phyloP scores from a whole-genome alignment of 139 green algal species.

The Tetraselmis chui region DNA sequence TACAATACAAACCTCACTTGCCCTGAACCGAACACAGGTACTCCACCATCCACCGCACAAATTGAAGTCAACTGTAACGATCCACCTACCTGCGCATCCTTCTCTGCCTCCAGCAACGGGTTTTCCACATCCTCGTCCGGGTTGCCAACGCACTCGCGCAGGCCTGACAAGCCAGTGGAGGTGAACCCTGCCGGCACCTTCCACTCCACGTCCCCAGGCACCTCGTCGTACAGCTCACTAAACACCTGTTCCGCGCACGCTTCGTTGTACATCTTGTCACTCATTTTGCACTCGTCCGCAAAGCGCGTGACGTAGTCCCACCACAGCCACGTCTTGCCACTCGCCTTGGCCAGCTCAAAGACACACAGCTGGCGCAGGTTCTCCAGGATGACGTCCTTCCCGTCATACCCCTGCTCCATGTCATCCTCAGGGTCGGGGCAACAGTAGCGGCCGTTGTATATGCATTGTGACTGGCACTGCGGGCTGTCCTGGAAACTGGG shows the following conservation, averaged over 20 bases:
- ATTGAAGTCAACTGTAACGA: too few species aligned
- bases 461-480: constrained; percentile 78
- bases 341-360: constrained; percentile 49
- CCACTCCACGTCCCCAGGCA: constrained; percentile 6
- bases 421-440: constrained; percentile 66
- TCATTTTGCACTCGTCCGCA: constrained; percentile 61
- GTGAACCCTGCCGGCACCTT: neutral
- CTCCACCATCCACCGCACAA: too few species aligned
- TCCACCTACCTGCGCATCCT: constrained; percentile 55
- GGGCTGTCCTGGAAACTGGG: constrained; percentile 29
- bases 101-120: constrained; percentile 65
- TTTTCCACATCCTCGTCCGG: constrained; percentile 35
- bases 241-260: constrained; percentile 73
- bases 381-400: constrained; percentile 67
- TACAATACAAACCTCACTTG: too few species aligned
- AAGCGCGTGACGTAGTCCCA: constrained; percentile 83
- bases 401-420: constrained; percentile 49
- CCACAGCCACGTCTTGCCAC: constrained; percentile 61
- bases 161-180: constrained; percentile 18
- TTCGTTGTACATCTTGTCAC: constrained; percentile 47
- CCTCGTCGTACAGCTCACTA: constrained; percentile 28
- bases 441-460: constrained; percentile 78
- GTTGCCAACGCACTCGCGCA: constrained; percentile 52
- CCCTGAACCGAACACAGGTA: too few species aligned
- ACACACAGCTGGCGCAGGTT: constrained; percentile 89